Conservation (phyloP, 148 eudicot genomes). For the Cornus suecica region DNA sequence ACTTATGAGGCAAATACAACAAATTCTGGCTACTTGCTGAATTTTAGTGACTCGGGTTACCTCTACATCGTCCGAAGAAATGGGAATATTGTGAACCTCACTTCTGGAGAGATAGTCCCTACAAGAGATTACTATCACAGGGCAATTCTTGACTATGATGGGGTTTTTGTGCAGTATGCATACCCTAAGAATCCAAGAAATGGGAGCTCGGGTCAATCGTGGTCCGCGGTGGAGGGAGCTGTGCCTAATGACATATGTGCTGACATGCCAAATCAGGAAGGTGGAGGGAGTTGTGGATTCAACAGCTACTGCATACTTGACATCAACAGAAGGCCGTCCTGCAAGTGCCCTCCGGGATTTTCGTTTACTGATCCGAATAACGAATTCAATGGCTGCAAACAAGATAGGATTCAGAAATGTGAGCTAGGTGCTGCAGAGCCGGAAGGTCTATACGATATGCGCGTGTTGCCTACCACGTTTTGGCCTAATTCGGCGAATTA, state of each 20-base stretch:
- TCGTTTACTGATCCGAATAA: constrained; percentile 22
- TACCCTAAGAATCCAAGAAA: constrained; percentile 9
- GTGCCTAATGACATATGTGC: constrained; percentile 22
- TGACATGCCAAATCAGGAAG: background rate
- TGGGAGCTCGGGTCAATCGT: constrained; percentile 1
- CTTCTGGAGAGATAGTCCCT: background rate
- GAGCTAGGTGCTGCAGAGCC: background rate
- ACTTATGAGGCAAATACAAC: background rate
- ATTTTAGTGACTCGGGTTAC: constrained; percentile 17
- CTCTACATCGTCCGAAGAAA: constrained; percentile 11
- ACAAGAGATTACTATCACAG: constrained; percentile 9
- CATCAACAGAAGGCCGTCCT: constrained; percentile 11
- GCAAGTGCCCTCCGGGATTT: constrained; percentile 26
- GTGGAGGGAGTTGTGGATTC: constrained; percentile 28
- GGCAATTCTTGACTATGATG: constrained; percentile 25
- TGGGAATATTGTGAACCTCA: constrained; percentile 4
- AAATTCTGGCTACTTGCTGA: constrained; percentile 12
- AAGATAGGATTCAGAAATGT: constrained; percentile 12
- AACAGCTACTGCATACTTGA: constrained; percentile 26
- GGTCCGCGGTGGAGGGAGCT: constrained; percentile 14
- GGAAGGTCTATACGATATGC: constrained; percentile 9
- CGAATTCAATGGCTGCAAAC: constrained; percentile 21
- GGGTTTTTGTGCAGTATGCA: constrained; percentile 26
- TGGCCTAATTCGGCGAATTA: constrained; percentile 27
- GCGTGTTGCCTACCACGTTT: constrained; percentile 6